Evolutionary conservation across 2,329 filamentous ascomycete genomes (phyloP).

Genomic region (Cladosporium colombiae): DNA sequence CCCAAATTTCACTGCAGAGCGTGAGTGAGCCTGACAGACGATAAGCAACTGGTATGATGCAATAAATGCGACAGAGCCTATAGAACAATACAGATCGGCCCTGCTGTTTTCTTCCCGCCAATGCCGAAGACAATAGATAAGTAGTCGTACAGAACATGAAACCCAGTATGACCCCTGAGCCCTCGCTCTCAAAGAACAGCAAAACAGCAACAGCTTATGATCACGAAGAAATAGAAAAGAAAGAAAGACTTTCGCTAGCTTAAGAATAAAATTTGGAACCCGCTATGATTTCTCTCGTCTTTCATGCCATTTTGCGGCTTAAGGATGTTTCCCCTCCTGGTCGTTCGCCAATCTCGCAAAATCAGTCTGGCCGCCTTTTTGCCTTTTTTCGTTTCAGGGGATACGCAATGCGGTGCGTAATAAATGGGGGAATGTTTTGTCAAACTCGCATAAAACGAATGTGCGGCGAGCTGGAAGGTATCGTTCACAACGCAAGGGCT

Average conservation of each 20-base stretch:
- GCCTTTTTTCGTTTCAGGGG: background rate
- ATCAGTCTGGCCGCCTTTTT: background rate
- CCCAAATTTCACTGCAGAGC: background rate
- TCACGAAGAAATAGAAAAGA: background rate
- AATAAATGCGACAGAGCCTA: background rate
- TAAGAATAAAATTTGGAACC: background rate
- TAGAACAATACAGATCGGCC: background rate
- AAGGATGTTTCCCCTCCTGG: background rate
- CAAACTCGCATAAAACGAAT: background rate
- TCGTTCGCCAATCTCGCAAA: constrained; percentile 7
- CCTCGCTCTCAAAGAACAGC: background rate
- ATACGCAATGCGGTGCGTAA: background rate
- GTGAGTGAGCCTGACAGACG: background rate
- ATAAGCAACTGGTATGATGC: background rate
- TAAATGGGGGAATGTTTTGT: background rate
- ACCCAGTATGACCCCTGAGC: background rate
- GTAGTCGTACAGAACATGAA: background rate
- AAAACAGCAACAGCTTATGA: background rate
- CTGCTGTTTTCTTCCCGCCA: background rate
- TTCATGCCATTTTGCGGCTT: background rate
- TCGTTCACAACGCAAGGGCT: background rate
- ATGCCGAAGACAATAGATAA: background rate
- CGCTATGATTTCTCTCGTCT: background rate
- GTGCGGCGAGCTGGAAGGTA: background rate
- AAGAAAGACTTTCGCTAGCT: background rate